Conservation (phyloP, 768 basidiomycete species). For the Boletellus ananiceps region DNA sequence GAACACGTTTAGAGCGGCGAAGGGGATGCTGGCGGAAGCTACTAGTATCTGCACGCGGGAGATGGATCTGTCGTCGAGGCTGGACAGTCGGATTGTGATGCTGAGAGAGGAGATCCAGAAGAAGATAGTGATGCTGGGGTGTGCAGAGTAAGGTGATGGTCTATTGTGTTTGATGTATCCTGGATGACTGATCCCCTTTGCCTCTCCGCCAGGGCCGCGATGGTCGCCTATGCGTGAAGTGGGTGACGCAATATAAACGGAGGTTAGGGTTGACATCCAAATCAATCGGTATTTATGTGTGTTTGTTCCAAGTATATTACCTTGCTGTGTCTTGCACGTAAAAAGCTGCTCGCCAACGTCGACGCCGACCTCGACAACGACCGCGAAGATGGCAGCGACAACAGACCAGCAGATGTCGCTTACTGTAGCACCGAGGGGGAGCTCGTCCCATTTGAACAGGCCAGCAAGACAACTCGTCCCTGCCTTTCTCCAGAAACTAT, state of each 20-base stretch:
- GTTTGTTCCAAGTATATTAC: slow-evolving; percentile 10
- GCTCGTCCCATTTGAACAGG: slow-evolving; percentile 41
- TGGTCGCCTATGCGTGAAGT: no score
- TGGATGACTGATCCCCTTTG: no score
- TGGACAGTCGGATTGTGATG: slow-evolving; percentile 69
- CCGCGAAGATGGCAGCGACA: slow-evolving; percentile 36
- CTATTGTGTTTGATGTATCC: not conserved
- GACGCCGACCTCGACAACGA: slow-evolving; percentile 6
- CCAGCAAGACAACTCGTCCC: slow-evolving; percentile 56
- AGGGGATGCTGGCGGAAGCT: slow-evolving; percentile 49
- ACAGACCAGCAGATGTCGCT: slow-evolving; percentile 56
- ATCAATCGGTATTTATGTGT: slow-evolving; percentile 7
- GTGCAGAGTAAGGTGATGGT: slow-evolving; percentile 2
- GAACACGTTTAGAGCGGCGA: slow-evolving; percentile 43
- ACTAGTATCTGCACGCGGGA: slow-evolving; percentile 44
- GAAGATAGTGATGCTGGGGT: slow-evolving; percentile 50
- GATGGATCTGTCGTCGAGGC: slow-evolving; percentile 58
- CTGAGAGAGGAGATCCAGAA: slow-evolving; percentile 61
- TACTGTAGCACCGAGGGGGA: slow-evolving; percentile 39
- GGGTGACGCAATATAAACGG: slow-evolving; percentile 2
- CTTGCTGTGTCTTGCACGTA: slow-evolving; percentile 16
- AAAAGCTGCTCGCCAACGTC: slow-evolving; percentile 1
- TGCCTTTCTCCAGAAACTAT: slow-evolving; percentile 90
- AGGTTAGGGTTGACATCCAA: not conserved
- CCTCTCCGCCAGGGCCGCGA: no score